phyloP scores from a whole-genome alignment of 2,329 filamentous ascomycete genomes.

The Fusarium austroafricanum region DNA sequence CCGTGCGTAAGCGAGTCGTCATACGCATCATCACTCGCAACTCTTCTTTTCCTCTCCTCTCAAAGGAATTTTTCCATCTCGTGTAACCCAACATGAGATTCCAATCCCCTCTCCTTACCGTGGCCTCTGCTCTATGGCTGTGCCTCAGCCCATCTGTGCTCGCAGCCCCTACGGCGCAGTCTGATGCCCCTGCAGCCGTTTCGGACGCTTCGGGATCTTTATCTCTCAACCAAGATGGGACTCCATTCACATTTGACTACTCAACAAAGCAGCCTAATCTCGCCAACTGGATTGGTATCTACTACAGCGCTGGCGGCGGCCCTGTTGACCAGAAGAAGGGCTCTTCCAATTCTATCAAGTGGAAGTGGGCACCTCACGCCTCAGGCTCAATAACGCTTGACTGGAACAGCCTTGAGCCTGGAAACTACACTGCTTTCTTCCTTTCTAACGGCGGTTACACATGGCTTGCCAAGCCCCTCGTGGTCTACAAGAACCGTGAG shows the following conservation, averaged over 20 bases:
- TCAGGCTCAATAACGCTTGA: constrained; percentile 47
- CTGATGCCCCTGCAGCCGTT: background rate
- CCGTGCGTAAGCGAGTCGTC: constrained; percentile 2
- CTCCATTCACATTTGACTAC: constrained; percentile 52
- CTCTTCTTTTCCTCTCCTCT: background rate
- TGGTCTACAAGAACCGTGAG: constrained; percentile 43
- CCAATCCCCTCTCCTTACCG: constrained; percentile 16
- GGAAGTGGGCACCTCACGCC: constrained; percentile 49
- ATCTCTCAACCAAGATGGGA: constrained; percentile 25
- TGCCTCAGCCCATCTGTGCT: constrained; percentile 16
- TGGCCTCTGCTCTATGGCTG: constrained; percentile 30
- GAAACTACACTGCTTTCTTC: constrained; percentile 53
- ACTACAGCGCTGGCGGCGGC: constrained; percentile 49
- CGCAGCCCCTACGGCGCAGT: constrained; percentile 11
- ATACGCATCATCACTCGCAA: background rate
- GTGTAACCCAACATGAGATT: constrained; percentile 28
- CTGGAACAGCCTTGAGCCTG: constrained; percentile 41
- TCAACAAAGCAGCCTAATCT: constrained; percentile 43
- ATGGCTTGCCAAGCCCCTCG: constrained; percentile 51
- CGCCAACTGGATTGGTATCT: constrained; percentile 56
- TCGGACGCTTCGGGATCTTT: constrained; percentile 26
- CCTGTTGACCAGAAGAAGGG: constrained; percentile 49
- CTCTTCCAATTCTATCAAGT: constrained; percentile 47
- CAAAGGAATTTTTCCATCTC: background rate
- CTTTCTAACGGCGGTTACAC: constrained; percentile 52